Evolutionary conservation across 495 filamentous ascomycete genomes (phyloP).

Genomic region (Aspergillus hancockii): DNA sequence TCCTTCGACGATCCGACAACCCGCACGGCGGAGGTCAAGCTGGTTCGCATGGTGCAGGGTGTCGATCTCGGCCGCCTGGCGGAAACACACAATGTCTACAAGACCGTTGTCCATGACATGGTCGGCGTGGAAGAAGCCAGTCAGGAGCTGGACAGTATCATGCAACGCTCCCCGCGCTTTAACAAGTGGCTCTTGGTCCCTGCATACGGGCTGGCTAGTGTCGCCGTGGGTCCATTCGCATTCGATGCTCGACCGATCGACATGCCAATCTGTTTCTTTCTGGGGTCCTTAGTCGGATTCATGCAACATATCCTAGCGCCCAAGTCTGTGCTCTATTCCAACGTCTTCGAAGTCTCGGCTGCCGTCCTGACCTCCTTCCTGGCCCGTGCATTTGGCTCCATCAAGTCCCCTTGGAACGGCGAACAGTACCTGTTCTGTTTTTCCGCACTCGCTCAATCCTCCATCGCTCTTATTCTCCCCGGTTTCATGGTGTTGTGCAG

Average conservation of each 20-base stretch:
- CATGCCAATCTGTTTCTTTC: constrained; percentile 80
- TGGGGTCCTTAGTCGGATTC: constrained; percentile 78
- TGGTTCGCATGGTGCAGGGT: constrained; percentile 75
- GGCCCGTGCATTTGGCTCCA: constrained; percentile 81
- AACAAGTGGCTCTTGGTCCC: constrained; percentile 71
- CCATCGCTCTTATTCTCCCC: constrained; percentile 89
- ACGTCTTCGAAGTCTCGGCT: constrained; percentile 89
- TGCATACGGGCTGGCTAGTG: constrained; percentile 80
- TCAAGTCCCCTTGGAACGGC: constrained; percentile 46
- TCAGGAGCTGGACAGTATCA: constrained; percentile 66
- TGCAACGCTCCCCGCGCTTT: constrained; percentile 63
- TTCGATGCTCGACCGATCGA: constrained; percentile 85
- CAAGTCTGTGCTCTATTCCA: constrained; percentile 72
- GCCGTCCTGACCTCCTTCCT: constrained; percentile 85
- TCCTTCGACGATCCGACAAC: constrained; percentile 88
- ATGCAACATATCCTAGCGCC: constrained; percentile 82
- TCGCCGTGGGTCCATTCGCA: constrained; percentile 78
- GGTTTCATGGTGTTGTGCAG: constrained; percentile 84
- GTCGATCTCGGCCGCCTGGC: constrained; percentile 83
- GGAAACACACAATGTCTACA: constrained; percentile 89
- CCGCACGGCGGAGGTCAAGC: constrained; percentile 90
- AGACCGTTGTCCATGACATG: constrained; percentile 86
- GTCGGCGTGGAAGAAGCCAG: constrained; percentile 86
- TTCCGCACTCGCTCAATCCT: constrained; percentile 85
- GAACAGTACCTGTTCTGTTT: constrained; percentile 76